A percentile compares a stretch with the other conserved stretches of the same genome.
Evolutionary conservation across 495 filamentous ascomycete species (phyloP).

Genomic region (Venustampulla echinocandica): DNA sequence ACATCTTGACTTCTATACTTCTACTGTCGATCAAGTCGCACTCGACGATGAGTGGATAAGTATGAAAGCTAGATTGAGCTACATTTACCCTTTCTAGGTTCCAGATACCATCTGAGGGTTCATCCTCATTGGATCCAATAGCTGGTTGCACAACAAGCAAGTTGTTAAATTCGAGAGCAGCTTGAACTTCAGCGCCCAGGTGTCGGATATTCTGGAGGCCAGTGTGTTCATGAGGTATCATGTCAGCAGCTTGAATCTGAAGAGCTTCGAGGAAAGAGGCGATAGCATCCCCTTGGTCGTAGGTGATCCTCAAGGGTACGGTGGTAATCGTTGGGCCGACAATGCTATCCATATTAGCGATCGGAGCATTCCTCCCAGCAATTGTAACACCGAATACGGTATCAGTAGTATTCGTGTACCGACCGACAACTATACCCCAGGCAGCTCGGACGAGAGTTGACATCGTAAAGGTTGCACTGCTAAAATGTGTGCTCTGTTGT

Average conservation of each 20-base stretch:
- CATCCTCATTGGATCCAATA: too few relatives aligned
- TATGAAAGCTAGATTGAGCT: too few relatives aligned
- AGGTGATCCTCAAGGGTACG: slow-evolving; percentile 26
- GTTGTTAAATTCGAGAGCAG: too few relatives aligned
- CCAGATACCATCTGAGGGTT: too few relatives aligned
- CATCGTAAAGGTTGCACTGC: too few relatives aligned
- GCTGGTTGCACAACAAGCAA: too few relatives aligned
- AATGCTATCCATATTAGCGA: slow-evolving; percentile 4
- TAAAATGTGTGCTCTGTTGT: too few relatives aligned
- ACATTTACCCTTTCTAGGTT: too few relatives aligned
- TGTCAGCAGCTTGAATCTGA: slow-evolving; percentile 42
- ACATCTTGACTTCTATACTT: too few relatives aligned
- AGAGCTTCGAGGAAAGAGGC: slow-evolving; percentile 42
- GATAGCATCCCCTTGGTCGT: slow-evolving; percentile 48
- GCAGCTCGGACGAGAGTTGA: neutral
- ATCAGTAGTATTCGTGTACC: slow-evolving; percentile 36
- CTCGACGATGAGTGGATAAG: too few relatives aligned
- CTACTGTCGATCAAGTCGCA: too few relatives aligned
- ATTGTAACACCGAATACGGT: slow-evolving; percentile 27
- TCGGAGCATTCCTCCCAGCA: slow-evolving; percentile 3
- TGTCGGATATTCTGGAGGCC: slow-evolving; percentile 63
- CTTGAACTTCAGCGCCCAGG: too few relatives aligned
- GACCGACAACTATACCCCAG: slow-evolving; percentile 40
- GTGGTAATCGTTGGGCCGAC: slow-evolving; percentile 8
- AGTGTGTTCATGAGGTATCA: slow-evolving; percentile 55